Conservation (phyloP, 371 early-diverging fungal genomes). For the Mucor velutinosus region DNA sequence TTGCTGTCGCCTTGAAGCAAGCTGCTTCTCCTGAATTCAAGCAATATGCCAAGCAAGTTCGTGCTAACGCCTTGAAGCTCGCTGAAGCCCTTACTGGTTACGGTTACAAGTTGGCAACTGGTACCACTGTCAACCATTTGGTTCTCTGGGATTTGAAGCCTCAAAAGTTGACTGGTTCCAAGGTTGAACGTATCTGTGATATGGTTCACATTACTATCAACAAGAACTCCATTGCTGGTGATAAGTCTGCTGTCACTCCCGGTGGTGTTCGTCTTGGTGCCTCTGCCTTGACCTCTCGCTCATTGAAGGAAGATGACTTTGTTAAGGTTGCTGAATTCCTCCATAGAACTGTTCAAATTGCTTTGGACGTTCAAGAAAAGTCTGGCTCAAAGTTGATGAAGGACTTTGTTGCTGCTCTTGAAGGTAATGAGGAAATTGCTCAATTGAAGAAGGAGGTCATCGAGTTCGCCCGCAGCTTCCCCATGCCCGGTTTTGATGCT, state of each 20-base stretch:
- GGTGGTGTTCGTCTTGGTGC: conserved; percentile 94
- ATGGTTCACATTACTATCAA: conserved; percentile 95
- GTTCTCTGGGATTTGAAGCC: conserved; percentile 84
- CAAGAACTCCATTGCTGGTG: conserved; percentile 99
- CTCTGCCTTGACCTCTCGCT: conserved; percentile 98
- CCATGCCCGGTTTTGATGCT: conserved; percentile 84
- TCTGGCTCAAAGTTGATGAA: conserved; percentile 92
- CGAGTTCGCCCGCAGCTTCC: conserved; percentile 86
- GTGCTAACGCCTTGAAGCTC: conserved; percentile 89
- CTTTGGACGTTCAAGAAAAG: conserved; percentile 75
- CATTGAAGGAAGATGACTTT: conserved; percentile 88
- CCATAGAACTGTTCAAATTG: conserved; percentile 90
- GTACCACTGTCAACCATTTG: conserved; percentile 96
- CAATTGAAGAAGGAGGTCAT: conserved; percentile 89
- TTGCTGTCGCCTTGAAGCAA: conserved; percentile 97
- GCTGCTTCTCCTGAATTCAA: conserved; percentile 82
- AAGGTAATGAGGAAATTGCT: conserved; percentile 65
- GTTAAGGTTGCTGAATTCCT: conserved; percentile 84
- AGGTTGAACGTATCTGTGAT: conserved; percentile 93
- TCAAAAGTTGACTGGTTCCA: conserved; percentile 90
- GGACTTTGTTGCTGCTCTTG: conserved; percentile 85
- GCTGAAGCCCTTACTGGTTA: conserved; percentile 71
- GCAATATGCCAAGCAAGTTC: conserved; percentile 89
- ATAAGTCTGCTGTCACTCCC: conserved; percentile 94
- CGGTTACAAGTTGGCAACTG: conserved; percentile 88